Percentiles rank a stretch among this genome's conserved stretches.
These are phyloP conservation scores for Syzygium aqueum DNA, from an alignment of 345 rosid genomes.

Conservation along the genomic window DNA sequence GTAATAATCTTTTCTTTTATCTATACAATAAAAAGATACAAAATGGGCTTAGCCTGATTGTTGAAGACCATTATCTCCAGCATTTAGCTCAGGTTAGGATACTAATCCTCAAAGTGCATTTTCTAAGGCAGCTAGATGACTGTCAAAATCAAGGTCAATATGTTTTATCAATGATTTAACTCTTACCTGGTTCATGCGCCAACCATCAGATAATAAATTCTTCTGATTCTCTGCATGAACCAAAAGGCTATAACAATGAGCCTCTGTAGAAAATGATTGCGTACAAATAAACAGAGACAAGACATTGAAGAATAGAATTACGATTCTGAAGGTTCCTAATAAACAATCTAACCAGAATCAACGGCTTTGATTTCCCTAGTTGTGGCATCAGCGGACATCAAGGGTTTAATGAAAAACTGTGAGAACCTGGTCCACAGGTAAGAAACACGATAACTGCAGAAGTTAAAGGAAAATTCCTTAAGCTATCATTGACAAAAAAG, in stretches of 20 bases:
- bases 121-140: not conserved
- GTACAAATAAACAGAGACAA: not conserved
- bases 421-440: slow-evolving; percentile 49
- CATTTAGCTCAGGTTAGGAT: not conserved
- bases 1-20: not conserved
- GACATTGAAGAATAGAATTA: not conserved
- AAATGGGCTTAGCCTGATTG: not conserved
- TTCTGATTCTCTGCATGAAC: slow-evolving; percentile 75
- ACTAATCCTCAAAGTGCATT: not conserved
- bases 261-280: not conserved
- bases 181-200: slow-evolving; percentile 85
- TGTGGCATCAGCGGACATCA: slow-evolving; percentile 93
- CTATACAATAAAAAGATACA: not conserved
- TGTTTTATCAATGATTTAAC: not conserved
- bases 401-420: slow-evolving; percentile 81
- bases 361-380: slow-evolving; percentile 87
- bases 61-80: not conserved
- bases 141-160: not conserved
- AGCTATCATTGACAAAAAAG: not conserved
- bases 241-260: slow-evolving; percentile 5
- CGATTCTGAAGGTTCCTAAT: not conserved
- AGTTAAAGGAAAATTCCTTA: not conserved
- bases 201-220: slow-evolving; percentile 66
- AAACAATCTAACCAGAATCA: slow-evolving; percentile 65
- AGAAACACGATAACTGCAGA: slow-evolving; percentile 6